Evolutionary conservation across 2,329 filamentous ascomycete species (phyloP), one percentile per base, ranked within the genome.

Genomic region (Colletotrichum costaricense): DNA sequence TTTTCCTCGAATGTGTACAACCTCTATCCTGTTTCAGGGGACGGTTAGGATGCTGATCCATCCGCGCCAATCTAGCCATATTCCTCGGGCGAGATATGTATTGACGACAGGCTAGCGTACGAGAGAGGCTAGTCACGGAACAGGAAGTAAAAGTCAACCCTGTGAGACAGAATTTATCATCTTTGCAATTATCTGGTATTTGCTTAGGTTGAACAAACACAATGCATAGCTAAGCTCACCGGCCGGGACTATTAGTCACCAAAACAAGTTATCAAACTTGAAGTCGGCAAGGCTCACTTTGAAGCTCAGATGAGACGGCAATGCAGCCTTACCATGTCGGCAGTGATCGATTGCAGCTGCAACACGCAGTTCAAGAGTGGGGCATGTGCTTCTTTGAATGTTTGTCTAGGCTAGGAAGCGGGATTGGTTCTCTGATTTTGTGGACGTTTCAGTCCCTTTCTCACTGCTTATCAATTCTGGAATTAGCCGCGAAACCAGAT

Each of bases 291-390:
- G 42, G 19, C 19, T 49, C 19, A n/a, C 16, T 4, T 49, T 49
- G 19, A 11, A 49, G 11, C 42, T 22, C 42, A 52, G 11, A 26
- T 63, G 42, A 33, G n/a, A 63, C 60, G 30, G 42, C 12, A 46
- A 62, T 46, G 58, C 42, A 63, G 60, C 60, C 42, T 63, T 52
- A 63, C 28, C 42, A 30, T 19, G 49, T 63, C 60, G 42, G 42
- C n/a, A 63, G 60, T 63, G 42, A 9, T 11, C 26, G 42, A 30
- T 30, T 46, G 14, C 14, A 63, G 24, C 26, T 63, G 19, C 42
- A 63, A 28, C 2, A 35, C 28, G 28, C 60, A 63, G 42, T 14
- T 35, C 28, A 9, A 52, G 42, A 33, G 60, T 33, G 42, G 42
- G 16, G n/a, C 12, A n/a, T 54, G 8, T 63, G 11, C n/a, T 8